Percentiles rank a stretch among this genome's conserved stretches.
Evolutionary conservation across 2,329 filamentous ascomycete species (phyloP).

Genomic region (Pezicula neosporulosa): DNA sequence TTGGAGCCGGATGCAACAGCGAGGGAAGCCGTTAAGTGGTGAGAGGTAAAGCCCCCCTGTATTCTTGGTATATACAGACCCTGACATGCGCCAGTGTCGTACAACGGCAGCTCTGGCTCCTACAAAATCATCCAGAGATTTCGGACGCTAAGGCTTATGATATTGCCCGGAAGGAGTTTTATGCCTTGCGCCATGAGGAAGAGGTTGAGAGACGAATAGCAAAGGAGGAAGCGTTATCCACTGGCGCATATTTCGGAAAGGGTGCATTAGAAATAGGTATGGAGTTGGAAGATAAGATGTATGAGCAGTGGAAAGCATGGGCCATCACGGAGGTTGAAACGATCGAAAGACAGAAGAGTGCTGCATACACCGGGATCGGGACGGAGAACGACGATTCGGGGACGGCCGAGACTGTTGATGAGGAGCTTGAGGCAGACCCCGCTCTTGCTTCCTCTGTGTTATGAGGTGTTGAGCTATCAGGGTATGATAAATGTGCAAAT

Average conservation of each 20-base stretch:
- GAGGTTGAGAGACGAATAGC: constrained; percentile 82
- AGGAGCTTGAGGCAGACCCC: neutral
- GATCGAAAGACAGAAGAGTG: constrained; percentile 35
- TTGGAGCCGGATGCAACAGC: constrained; percentile 77
- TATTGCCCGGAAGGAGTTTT: constrained; percentile 83
- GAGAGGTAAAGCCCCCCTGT: constrained; percentile 60
- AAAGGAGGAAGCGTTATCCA: constrained; percentile 79
- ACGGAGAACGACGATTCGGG: constrained; percentile 27
- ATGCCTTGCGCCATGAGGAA: constrained; percentile 74
- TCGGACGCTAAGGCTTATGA: constrained; percentile 76
- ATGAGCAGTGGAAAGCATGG: constrained; percentile 84
- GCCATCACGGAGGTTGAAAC: constrained; percentile 49
- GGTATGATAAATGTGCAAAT: too few species aligned
- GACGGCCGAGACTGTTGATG: constrained; percentile 11
- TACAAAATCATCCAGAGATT: constrained; percentile 58
- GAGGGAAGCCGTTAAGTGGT: constrained; percentile 72
- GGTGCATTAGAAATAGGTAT: constrained; percentile 72
- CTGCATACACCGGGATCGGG: constrained; percentile 41
- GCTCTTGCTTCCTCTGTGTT: too few species aligned
- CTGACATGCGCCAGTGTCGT: constrained; percentile 64
- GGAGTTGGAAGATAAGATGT: constrained; percentile 75
- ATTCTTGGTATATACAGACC: neutral
- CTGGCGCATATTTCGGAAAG: constrained; percentile 87
- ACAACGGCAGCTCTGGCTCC: constrained; percentile 85
- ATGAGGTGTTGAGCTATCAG: too few species aligned